These are phyloP conservation scores for Parvularia atlantis DNA, from an alignment of 78 protist species.

Conservation along the genomic window DNA sequence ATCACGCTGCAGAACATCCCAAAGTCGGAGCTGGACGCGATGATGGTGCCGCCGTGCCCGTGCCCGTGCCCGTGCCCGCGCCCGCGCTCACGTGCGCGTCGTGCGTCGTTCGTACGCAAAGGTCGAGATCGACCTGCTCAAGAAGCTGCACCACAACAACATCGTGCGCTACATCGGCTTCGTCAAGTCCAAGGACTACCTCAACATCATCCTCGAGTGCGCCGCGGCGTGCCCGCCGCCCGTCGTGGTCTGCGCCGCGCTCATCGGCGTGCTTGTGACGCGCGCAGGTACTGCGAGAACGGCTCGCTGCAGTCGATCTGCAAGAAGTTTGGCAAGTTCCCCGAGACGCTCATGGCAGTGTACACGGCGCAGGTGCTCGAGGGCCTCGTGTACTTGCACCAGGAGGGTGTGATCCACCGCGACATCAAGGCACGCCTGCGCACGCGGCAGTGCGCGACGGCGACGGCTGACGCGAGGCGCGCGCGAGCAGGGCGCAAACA, in stretches of 20 bases:
- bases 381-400: conserved; percentile 77
- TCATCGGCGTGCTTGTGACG: background rate
- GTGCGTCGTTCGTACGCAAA: background rate
- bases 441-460: no score
- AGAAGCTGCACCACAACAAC: conserved; percentile 60
- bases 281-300: conserved; percentile 55
- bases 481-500: conserved; percentile 43
- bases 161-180: conserved; percentile 61
- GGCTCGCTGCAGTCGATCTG: conserved; percentile 76
- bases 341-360: conserved; percentile 68
- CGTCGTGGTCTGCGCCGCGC: background rate
- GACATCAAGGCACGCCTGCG: no score
- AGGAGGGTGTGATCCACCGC: conserved; percentile 54
- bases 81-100: background rate
- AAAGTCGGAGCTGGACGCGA: conserved; percentile 20
- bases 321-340: conserved; percentile 73
- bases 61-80: no score
- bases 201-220: conserved; percentile 83
- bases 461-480: no score
- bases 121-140: conserved; percentile 68
- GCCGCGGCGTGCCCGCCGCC: background rate
- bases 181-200: conserved; percentile 29
- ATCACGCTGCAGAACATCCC: conserved; percentile 49
- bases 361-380: conserved; percentile 76
- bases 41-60: conserved; percentile 3